Base-by-base conservation (phyloP, 1,284 basidiomycete genomes). In the Tetrapyrgos nigripes region DNA sequence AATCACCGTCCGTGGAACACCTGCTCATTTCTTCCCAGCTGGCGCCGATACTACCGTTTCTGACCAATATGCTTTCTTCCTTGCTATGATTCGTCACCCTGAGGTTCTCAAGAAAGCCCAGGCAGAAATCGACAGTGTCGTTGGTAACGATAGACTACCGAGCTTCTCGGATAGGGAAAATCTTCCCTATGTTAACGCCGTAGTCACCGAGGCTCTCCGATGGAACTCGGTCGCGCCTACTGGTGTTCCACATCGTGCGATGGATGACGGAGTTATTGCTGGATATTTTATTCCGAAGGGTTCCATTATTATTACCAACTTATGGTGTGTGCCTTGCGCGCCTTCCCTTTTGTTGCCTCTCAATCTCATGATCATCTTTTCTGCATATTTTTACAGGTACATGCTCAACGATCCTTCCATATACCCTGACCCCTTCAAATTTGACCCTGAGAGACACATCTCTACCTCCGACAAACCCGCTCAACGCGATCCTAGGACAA, bases 151-250 rank as follows among this genome's bases (percentile, higher is more conserved):
- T 1, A 63, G 72, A 29, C 59, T 74, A 17, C 74, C 74, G 6
- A 56, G 50, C 9, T 62, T 75, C 29, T 52, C 59, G 4, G 74
- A 76, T 60, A 63, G 66, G n/a, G 64, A 67, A 37, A 54, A 59
- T 8, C 52, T 76, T 26, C 73, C 70, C 2, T 76, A 76, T 46
- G 61, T 73, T 10, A 64, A 70, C 43, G 72, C 73, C 3, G 45
- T 70, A 5, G 60, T 73, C 31, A 68, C 63, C 11, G 74, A 75
- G 58, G 62, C 67, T 2, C 43, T 67, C 43, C 58, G 69, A 9
- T 73, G 71, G 69, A 61, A 64, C 37, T 69, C 68, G 24, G 65
- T 66, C 1, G 63, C 66, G 26, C 70, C 72, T 3, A 37, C 62
- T 3, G 63, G 64, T 58, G 60, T 70, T 50, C 67, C 72, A 0